Percentiles rank a stretch among this genome's conserved stretches.
Conservation (phyloP, 176 grass and related monocot genomes). For the Raddia guianensis region DNA sequence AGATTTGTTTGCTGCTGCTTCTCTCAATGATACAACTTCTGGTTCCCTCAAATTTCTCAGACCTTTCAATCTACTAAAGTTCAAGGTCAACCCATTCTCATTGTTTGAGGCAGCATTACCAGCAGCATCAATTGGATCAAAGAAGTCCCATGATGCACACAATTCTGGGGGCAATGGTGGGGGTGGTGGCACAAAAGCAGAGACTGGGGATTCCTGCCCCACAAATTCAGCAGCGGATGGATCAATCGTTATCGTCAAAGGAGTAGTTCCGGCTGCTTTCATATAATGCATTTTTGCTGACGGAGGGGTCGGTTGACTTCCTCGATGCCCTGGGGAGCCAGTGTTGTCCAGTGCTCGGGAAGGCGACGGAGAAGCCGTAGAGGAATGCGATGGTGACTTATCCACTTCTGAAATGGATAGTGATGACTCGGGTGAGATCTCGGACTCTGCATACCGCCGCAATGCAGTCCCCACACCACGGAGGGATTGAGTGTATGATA, state of each 20-base stretch:
- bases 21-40: constrained; percentile 46
- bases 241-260: constrained; percentile 68
- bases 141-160: constrained; percentile 76
- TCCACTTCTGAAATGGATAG: constrained; percentile 83
- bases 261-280: constrained; percentile 48
- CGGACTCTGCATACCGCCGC: constrained; percentile 68
- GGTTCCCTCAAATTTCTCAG: constrained; percentile 62
- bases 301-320: constrained; percentile 50
- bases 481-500: constrained; percentile 80
- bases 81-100: constrained; percentile 46
- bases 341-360: constrained; percentile 49
- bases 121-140: constrained; percentile 54
- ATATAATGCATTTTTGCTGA: constrained; percentile 56
- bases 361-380: constrained; percentile 82
- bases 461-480: constrained; percentile 62
- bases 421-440: constrained; percentile 65
- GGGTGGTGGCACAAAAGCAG: constrained; percentile 47
- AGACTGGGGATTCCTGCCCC: constrained; percentile 57
- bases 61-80: constrained; percentile 59
- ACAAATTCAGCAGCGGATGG: constrained; percentile 56
- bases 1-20: constrained; percentile 41
- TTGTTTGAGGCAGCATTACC: constrained; percentile 33
- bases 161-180: constrained; percentile 49
- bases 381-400: constrained; percentile 89
- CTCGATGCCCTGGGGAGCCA: constrained; percentile 35